phyloP scores from a whole-genome alignment of 2,329 filamentous ascomycete species.

The Sporothrix variecibatus region DNA sequence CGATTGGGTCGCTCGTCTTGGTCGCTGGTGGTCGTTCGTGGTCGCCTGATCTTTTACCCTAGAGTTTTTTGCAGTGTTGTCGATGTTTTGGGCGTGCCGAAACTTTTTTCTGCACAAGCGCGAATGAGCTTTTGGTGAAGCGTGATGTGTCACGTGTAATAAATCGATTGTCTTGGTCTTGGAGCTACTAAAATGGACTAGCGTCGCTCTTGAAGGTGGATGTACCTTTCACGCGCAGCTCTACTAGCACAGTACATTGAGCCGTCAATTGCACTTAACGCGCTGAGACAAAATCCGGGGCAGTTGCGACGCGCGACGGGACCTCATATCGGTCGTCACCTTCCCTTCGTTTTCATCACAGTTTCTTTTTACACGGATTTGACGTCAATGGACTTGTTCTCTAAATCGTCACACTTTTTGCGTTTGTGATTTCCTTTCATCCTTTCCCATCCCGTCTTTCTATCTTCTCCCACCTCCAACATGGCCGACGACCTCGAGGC shows the following conservation, averaged over 20 bases:
- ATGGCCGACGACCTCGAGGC: conserved; percentile 37
- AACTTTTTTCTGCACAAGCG: conserved; percentile 22
- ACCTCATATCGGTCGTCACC: background rate
- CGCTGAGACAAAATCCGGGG: conserved; percentile 16
- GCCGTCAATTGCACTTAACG: background rate
- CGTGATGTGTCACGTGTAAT: conserved; percentile 23
- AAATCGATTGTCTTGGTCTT: background rate
- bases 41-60: conserved; percentile 2
- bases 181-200: background rate
- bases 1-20: background rate
- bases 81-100: conserved; percentile 1
- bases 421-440: background rate
- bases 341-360: background rate
- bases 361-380: background rate
- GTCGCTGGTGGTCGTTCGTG: no score
- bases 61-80: background rate
- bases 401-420: background rate
- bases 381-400: background rate
- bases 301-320: conserved; percentile 1
- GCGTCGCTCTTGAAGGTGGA: background rate
- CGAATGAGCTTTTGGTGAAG: background rate
- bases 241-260: background rate
- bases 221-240: background rate
- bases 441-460: background rate
- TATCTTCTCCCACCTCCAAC: background rate